Conservation (phyloP, 2,329 filamentous ascomycete species). For the Aphanoascus verrucosus region DNA sequence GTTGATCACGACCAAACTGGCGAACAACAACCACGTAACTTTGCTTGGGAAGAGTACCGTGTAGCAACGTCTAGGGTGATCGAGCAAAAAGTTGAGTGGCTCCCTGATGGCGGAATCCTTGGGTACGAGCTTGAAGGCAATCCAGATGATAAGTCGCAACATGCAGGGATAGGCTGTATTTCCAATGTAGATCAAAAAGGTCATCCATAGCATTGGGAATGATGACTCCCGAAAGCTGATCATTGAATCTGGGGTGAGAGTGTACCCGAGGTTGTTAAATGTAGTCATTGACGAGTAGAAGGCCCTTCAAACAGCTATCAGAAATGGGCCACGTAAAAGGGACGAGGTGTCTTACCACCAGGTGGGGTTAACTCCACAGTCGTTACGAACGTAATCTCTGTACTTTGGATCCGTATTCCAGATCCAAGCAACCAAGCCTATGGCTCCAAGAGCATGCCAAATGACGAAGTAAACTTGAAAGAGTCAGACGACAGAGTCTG, state of each 20-base stretch:
- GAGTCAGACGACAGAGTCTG: background rate
- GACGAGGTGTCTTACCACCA: slow-evolving; percentile 40
- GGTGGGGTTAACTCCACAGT: slow-evolving; percentile 30
- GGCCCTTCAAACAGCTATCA: slow-evolving; percentile 28
- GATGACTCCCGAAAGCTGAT: slow-evolving; percentile 39
- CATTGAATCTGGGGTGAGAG: slow-evolving; percentile 47
- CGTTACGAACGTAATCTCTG: slow-evolving; percentile 28
- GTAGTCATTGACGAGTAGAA: slow-evolving; percentile 45
- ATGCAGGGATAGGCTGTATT: slow-evolving; percentile 45
- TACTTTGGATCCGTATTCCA: slow-evolving; percentile 34
- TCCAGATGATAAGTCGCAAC: slow-evolving; percentile 48
- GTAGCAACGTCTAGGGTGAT: slow-evolving; percentile 54
- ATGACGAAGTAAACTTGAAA: slow-evolving; percentile 37
- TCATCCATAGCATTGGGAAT: slow-evolving; percentile 32
- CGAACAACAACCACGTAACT: slow-evolving; percentile 50
- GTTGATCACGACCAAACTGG: slow-evolving; percentile 44
- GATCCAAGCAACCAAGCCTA: slow-evolving; percentile 43
- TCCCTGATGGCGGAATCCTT: slow-evolving; percentile 26
- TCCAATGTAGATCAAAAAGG: slow-evolving; percentile 31
- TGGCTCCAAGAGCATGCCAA: slow-evolving; percentile 39
- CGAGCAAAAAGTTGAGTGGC: slow-evolving; percentile 47
- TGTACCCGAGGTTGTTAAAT: slow-evolving; percentile 45
- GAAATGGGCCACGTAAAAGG: background rate
- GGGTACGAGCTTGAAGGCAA: slow-evolving; percentile 39
- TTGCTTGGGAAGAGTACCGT: slow-evolving; percentile 50